phyloP scores from a whole-genome alignment of 2,329 filamentous ascomycete genomes.

The Sarocladium kiliense region DNA sequence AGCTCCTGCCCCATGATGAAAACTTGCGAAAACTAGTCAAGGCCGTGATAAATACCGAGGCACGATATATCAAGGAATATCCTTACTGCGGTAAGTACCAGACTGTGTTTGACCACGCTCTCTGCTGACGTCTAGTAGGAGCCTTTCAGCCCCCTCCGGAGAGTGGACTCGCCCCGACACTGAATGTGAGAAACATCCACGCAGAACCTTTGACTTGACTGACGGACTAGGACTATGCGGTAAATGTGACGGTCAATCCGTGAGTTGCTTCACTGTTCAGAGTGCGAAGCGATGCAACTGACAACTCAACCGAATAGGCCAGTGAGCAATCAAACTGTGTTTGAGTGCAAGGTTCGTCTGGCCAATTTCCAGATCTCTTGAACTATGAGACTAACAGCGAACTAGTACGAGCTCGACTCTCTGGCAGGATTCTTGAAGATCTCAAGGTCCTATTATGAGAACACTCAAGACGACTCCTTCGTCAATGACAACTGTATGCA shows the following conservation, averaged over 20 bases:
- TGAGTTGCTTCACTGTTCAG: background rate
- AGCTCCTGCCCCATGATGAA: slow-evolving; percentile 45
- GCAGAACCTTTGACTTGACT: background rate
- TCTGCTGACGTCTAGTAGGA: slow-evolving; percentile 31
- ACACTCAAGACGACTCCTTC: slow-evolving; percentile 61
- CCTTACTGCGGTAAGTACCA: slow-evolving; percentile 65
- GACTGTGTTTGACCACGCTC: background rate
- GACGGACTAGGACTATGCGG: slow-evolving; percentile 50
- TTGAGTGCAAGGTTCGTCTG: slow-evolving; percentile 68
- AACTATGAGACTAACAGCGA: background rate
- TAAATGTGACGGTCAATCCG: background rate
- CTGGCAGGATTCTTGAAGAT: slow-evolving; percentile 82
- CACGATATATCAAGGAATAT: slow-evolving; percentile 60
- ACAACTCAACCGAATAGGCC: background rate
- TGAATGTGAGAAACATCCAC: background rate
- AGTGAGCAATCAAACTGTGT: slow-evolving; percentile 57
- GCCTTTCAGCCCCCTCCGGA: slow-evolving; percentile 86
- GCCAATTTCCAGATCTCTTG: background rate
- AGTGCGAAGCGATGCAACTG: background rate
- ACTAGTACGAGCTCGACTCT: slow-evolving; percentile 80
- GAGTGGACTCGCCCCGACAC: slow-evolving; percentile 32
- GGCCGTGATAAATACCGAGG: slow-evolving; percentile 72
- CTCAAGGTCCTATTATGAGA: slow-evolving; percentile 71
- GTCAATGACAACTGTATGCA: slow-evolving; percentile 39
- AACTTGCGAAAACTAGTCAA: slow-evolving; percentile 62